phyloP scores from a whole-genome alignment of 345 rosid species.

The Arabidopsis arenosa region DNA sequence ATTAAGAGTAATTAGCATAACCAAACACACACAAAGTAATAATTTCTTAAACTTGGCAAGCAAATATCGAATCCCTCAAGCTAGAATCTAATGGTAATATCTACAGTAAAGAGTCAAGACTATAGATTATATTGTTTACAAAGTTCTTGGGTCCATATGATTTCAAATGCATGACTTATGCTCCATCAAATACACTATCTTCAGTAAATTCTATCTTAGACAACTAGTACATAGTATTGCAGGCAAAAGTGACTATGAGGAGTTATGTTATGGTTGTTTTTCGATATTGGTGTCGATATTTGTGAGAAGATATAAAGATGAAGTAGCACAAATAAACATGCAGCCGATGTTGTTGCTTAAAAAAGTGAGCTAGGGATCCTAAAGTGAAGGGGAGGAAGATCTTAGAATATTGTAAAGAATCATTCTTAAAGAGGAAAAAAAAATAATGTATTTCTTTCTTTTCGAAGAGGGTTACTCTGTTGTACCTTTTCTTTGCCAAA shows the following conservation, averaged over 20 bases:
- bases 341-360: conserved; percentile 44
- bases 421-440: conserved; percentile 37
- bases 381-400: conserved; percentile 39
- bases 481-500: conserved; percentile 43
- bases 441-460: conserved; percentile 37
- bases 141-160: not conserved
- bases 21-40: not conserved
- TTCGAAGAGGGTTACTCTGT: conserved; percentile 37
- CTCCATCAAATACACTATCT: conserved; percentile 5
- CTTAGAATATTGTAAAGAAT: conserved; percentile 46
- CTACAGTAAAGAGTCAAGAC: conserved; percentile 7
- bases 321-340: conserved; percentile 37
- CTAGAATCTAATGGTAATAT: conserved; percentile 11
- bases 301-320: conserved; percentile 40
- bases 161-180: not conserved
- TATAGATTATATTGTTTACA: not conserved
- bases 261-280: conserved; percentile 11
- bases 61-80: conserved; percentile 33
- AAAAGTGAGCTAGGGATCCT: conserved; percentile 42
- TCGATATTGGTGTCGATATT: conserved; percentile 25
- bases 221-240: conserved; percentile 9
- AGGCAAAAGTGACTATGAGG: conserved; percentile 16
- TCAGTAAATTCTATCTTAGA: not conserved
- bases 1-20: conserved; percentile 25
- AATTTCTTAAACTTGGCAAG: conserved; percentile 34